phyloP scores from a whole-genome alignment of 495 filamentous ascomycete genomes.

The Hyphodiscus hymeniophilus region DNA sequence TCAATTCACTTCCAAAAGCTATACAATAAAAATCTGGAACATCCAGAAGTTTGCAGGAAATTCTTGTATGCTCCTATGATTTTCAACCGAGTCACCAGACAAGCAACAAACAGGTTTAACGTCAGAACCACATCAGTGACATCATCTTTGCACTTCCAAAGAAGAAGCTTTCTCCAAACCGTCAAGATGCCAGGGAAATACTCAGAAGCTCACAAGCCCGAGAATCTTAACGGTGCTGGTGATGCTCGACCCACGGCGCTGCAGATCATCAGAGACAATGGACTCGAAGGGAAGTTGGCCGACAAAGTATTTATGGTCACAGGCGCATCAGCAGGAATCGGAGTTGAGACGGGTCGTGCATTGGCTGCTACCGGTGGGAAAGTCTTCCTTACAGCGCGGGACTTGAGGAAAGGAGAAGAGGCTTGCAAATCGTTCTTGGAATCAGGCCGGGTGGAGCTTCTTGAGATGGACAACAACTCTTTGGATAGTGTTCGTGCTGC shows the following conservation, averaged over 20 bases:
- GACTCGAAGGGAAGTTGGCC: slow-evolving; percentile 27
- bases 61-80: no score
- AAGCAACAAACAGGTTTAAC: no score
- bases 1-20: no score
- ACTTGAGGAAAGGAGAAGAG: slow-evolving; percentile 29
- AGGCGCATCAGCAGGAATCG: slow-evolving; percentile 42
- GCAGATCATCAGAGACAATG: slow-evolving; percentile 42
- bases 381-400: slow-evolving; percentile 33
- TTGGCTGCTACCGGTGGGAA: slow-evolving; percentile 36
- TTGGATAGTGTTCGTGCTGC: slow-evolving; percentile 22
- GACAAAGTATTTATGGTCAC: slow-evolving; percentile 43
- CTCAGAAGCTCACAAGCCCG: no score
- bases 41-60: no score
- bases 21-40: no score
- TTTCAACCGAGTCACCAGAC: no score
- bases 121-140: no score
- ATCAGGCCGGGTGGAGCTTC: slow-evolving; percentile 20
- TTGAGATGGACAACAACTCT: slow-evolving; percentile 27
- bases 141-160: no score
- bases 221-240: slow-evolving; percentile 29
- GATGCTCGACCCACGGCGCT: slow-evolving; percentile 47
- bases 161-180: no score
- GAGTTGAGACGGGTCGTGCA: slow-evolving; percentile 39
- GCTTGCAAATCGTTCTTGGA: slow-evolving; percentile 22
- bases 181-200: no score